phyloP scores from a whole-genome alignment of 2,329 filamentous ascomycete genomes.

The Tolypocladium guangdongense region DNA sequence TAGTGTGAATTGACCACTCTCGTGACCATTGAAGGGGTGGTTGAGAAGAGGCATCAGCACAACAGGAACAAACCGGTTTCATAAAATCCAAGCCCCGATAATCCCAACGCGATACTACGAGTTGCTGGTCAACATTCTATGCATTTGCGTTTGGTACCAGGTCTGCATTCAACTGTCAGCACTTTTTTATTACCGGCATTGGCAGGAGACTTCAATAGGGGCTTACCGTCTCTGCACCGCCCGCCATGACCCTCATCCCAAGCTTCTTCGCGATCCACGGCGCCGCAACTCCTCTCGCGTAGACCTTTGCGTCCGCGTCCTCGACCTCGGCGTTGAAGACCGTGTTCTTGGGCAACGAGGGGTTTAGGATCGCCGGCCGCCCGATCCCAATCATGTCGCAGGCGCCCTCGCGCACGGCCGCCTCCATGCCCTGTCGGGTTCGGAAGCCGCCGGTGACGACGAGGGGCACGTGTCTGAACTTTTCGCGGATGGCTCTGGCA shows the following conservation, averaged over 20 bases:
- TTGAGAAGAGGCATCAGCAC: neutral
- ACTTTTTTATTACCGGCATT: neutral
- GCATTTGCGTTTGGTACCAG: neutral
- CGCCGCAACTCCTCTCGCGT: constrained; percentile 12
- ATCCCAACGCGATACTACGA: neutral
- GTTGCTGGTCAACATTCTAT: neutral
- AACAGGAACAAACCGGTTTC: neutral
- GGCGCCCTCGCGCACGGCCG: constrained; percentile 22
- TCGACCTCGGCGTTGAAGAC: constrained; percentile 22
- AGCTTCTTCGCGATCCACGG: constrained; percentile 13
- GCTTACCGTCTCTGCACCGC: constrained; percentile 8
- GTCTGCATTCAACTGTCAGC: neutral
- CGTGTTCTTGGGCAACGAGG: constrained; percentile 22
- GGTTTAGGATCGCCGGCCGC: constrained; percentile 26
- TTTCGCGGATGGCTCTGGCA: constrained; percentile 36
- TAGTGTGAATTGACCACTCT: no score
- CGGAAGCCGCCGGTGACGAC: constrained; percentile 56
- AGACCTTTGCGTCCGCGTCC: constrained; percentile 22
- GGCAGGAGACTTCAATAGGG: neutral
- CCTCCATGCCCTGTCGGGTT: constrained; percentile 30
- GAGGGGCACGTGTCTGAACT: constrained; percentile 32
- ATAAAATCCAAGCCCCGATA: neutral
- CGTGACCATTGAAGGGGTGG: no score
- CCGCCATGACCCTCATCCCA: constrained; percentile 6
- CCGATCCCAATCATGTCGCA: constrained; percentile 32